Conservation (phyloP, 1,284 basidiomycete species). For the Exsudoporus floridanus region DNA sequence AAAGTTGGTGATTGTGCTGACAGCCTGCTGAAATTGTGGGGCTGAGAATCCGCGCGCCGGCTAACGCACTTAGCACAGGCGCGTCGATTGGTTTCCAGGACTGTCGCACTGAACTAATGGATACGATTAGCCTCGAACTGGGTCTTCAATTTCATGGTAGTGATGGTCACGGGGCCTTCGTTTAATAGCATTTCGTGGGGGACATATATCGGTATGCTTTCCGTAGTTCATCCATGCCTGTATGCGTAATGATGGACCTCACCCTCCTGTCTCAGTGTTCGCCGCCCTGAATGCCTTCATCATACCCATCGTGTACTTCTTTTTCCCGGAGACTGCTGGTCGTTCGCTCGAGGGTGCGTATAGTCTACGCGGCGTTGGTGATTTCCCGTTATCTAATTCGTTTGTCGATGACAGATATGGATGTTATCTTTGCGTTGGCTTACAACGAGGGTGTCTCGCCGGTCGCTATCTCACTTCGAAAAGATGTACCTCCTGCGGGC, state of each 20-base stretch:
- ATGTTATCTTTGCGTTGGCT: conserved; percentile 60
- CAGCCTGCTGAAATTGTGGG: conserved; percentile 68
- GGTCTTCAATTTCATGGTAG: conserved; percentile 66
- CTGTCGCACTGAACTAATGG: neutral
- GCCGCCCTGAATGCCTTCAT: conserved; percentile 60
- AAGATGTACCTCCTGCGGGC: conserved; percentile 54
- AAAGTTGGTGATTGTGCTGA: neutral
- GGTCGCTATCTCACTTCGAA: conserved; percentile 54
- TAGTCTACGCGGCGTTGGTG: neutral
- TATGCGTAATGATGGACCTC: neutral
- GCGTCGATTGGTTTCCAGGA: neutral
- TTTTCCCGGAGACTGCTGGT: conserved; percentile 70
- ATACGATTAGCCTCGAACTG: conserved; percentile 47
- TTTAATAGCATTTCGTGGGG: conserved; percentile 63
- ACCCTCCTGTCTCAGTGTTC: conserved; percentile 45
- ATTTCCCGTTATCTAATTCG: neutral
- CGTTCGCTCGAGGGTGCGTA: conserved; percentile 55
- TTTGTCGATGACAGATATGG: conserved; percentile 49
- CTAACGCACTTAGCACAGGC: conserved; percentile 62
- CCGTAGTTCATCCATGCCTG: neutral
- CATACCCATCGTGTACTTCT: conserved; percentile 59
- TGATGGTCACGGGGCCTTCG: conserved; percentile 66
- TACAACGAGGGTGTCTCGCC: conserved; percentile 58
- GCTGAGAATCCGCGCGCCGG: conserved; percentile 61
- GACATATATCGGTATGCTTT: conserved; percentile 55